Evolutionary conservation across 2,329 filamentous ascomycete species (phyloP), one percentile per base, ranked within the genome.

Genomic region (Colletotrichum viniferum): DNA sequence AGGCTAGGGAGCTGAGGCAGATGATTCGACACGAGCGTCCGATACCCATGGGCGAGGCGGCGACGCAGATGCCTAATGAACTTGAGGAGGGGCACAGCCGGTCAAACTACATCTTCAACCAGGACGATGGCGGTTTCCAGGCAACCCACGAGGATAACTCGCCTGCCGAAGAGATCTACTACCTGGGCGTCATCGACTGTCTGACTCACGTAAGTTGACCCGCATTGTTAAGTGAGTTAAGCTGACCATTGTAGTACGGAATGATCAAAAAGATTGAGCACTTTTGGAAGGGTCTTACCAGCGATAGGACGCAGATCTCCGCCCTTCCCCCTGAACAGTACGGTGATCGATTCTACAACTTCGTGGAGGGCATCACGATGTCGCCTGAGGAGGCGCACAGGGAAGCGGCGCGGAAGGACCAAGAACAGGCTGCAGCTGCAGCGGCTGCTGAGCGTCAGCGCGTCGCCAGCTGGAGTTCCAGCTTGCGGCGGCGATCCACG

Each of bases 131-230:
- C 64, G 97, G 97, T 4, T 96, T 98, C 85, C 90, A 93, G 79
- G 96, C 97, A 14, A 98, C 97, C 1, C 96, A 98, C 81, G 96
- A 98, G 84, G 93, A 98, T 84, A 94, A 98, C 77, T 87, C 88
- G 18, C 92, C 94, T 2, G 96, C 94, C 3, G 95, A 98, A 70
- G 95, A 98, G 85, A 96, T 99, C 56, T 99, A 99, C 85, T 99
- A 99, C 83, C 91, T 99, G 9, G 97, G 97, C 43, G 97, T 99
- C 80, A 99, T 99, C 84, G 97, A 99, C 85, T 99, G 97, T 84
- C 88, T 99, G 80, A 99, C 97, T 80, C 95, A 98, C 84, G 96
- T 98, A 90, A 92, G 95, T 91, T 69, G 38, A 8, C 5, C 16
- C 30, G 6, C 18, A 4, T 13, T 43, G 13, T 72, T 28, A 62